Conservation (phyloP, 768 basidiomycete species). For the Piloderma croceum region DNA sequence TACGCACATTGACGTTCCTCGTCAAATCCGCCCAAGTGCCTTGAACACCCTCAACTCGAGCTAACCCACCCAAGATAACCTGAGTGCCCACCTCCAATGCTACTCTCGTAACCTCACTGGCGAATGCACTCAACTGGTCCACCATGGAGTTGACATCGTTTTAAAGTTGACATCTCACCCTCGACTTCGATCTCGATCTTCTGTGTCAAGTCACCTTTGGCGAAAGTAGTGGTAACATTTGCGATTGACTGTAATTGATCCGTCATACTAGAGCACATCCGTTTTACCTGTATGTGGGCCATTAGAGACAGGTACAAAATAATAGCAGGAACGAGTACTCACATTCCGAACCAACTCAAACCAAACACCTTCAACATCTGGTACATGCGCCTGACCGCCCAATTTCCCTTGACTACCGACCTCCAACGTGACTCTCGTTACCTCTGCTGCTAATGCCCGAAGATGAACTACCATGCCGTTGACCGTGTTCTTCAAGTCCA, state of each 20-base stretch:
- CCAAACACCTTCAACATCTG: conserved; percentile 92
- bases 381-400: conserved; percentile 83
- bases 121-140: conserved; percentile 82
- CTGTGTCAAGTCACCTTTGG: conserved; percentile 84
- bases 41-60: conserved; percentile 83
- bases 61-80: conserved; percentile 87
- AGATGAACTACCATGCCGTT: conserved; percentile 47
- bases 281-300: conserved; percentile 50
- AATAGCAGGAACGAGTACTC: conserved; percentile 18
- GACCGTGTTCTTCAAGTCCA: conserved; percentile 66
- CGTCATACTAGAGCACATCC: conserved; percentile 77
- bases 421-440: conserved; percentile 78
- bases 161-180: conserved; percentile 82
- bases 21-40: conserved; percentile 93
- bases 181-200: conserved; percentile 90
- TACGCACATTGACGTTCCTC: conserved; percentile 77
- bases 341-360: conserved; percentile 75
- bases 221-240: conserved; percentile 83
- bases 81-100: conserved; percentile 88
- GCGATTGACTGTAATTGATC: conserved; percentile 82
- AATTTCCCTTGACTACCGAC: conserved; percentile 87
- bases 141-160: conserved; percentile 90
- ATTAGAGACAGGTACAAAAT: not conserved
- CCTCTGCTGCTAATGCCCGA: conserved; percentile 72
- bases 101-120: conserved; percentile 76